phyloP scores from a whole-genome alignment of 139 green algal genomes.

The Yamagishiella unicocca region DNA sequence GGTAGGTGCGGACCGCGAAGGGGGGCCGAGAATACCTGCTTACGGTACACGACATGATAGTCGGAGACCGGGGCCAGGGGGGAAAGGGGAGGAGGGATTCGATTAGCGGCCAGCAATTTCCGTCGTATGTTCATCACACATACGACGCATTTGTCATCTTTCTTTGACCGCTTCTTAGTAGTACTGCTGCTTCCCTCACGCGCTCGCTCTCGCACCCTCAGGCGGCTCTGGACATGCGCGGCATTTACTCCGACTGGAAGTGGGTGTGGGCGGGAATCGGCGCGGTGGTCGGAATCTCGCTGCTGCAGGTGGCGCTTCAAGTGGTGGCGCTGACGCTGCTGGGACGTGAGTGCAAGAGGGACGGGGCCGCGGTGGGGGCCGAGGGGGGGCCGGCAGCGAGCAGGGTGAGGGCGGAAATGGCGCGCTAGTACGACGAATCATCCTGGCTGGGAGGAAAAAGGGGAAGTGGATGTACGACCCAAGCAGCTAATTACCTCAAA shows the following conservation, averaged over 20 bases:
- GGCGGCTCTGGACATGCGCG: neutral
- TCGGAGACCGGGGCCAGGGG: too few relatives aligned
- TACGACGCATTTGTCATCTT: too few relatives aligned
- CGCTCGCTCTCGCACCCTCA: neutral
- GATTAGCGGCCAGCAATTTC: too few relatives aligned
- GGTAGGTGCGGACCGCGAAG: too few relatives aligned
- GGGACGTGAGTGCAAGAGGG: constrained; percentile 12
- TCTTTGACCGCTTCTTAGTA: too few relatives aligned
- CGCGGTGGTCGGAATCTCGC: neutral
- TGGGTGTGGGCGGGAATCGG: constrained; percentile 41
- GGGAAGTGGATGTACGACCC: neutral
- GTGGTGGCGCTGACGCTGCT: constrained; percentile 27
- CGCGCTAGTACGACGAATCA: too few relatives aligned
- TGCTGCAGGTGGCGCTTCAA: neutral
- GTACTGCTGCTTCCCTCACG: neutral
- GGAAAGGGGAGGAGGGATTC: too few relatives aligned
- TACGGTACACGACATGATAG: too few relatives aligned
- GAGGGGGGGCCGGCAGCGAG: neutral
- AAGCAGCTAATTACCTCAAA: neutral
- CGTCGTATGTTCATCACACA: too few relatives aligned
- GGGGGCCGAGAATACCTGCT: too few relatives aligned
- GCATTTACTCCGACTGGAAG: constrained; percentile 6
- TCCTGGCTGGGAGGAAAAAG: neutral
- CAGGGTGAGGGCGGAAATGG: neutral
- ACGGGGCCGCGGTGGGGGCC: neutral